phyloP scores from a whole-genome alignment of 2,329 filamentous ascomycete genomes.

The Aspergillus awamori region DNA sequence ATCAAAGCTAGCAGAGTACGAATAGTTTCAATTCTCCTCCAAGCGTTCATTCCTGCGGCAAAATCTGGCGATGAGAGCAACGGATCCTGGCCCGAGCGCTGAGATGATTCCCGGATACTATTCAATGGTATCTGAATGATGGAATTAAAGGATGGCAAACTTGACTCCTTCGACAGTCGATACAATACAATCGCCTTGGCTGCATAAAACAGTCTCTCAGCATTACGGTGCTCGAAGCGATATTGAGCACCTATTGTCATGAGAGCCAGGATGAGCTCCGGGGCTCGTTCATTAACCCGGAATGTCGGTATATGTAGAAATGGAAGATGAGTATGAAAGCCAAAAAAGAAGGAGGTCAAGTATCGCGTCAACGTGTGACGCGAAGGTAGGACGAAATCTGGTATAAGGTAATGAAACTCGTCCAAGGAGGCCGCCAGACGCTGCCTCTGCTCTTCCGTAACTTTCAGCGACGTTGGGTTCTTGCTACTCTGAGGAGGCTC shows the following conservation, averaged over 20 bases:
- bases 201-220: slow-evolving; percentile 53
- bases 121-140: slow-evolving; percentile 26
- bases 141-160: slow-evolving; percentile 16
- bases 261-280: slow-evolving; percentile 69
- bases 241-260: slow-evolving; percentile 61
- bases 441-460: slow-evolving; percentile 9
- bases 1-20: slow-evolving; percentile 35
- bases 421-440: slow-evolving; percentile 9
- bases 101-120: slow-evolving; percentile 18
- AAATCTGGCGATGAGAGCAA: slow-evolving; percentile 16
- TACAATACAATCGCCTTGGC: slow-evolving; percentile 66
- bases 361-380: slow-evolving; percentile 70
- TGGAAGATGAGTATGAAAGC: slow-evolving; percentile 64
- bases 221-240: slow-evolving; percentile 50
- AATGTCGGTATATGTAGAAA: slow-evolving; percentile 71
- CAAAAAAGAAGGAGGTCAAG: slow-evolving; percentile 69
- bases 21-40: slow-evolving; percentile 34
- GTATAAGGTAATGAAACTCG: slow-evolving; percentile 19
- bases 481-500: slow-evolving; percentile 32
- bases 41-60: slow-evolving; percentile 19
- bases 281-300: slow-evolving; percentile 63
- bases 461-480: slow-evolving; percentile 26
- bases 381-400: slow-evolving; percentile 66
- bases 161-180: slow-evolving; percentile 48
- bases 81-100: slow-evolving; percentile 16